These are phyloP conservation scores for Leccinum arenicola DNA, from an alignment of 768 basidiomycete species.

Conservation along the genomic window DNA sequence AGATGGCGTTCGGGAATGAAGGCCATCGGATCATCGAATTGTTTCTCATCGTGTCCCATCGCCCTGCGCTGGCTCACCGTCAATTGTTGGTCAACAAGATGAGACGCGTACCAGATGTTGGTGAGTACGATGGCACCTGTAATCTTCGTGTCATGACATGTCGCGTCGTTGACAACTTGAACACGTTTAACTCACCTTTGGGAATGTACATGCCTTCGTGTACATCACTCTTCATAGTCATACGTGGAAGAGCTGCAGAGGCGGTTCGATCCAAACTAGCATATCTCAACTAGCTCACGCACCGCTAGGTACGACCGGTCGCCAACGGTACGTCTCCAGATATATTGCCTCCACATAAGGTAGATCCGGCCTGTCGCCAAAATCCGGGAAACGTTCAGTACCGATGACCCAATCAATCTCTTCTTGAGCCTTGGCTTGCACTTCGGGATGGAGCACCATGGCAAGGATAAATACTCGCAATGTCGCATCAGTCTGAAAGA, in stretches of 20 bases:
- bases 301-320: constrained; percentile 28
- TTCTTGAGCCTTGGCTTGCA: constrained; percentile 30
- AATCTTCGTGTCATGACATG: background rate
- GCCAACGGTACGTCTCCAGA: constrained; percentile 33
- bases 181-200: constrained; percentile 18
- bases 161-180: background rate
- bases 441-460: constrained; percentile 33
- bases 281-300: constrained; percentile 2
- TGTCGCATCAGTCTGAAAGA: constrained; percentile 11
- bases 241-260: constrained; percentile 22
- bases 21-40: constrained; percentile 49
- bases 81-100: background rate
- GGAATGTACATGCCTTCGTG: constrained; percentile 30
- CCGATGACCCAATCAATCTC: constrained; percentile 35
- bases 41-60: constrained; percentile 46
- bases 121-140: constrained; percentile 21
- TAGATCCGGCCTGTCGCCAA: constrained; percentile 25
- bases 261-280: background rate
- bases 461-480: constrained; percentile 31
- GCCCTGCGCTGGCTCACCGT: constrained; percentile 30
- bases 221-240: constrained; percentile 22
- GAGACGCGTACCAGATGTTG: constrained; percentile 24
- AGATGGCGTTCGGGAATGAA: constrained; percentile 63
- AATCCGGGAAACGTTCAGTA: constrained; percentile 25
- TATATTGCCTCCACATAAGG: constrained; percentile 33